Conservation (phyloP, 176 grass and related monocot genomes). For the Cocos nucifera region DNA sequence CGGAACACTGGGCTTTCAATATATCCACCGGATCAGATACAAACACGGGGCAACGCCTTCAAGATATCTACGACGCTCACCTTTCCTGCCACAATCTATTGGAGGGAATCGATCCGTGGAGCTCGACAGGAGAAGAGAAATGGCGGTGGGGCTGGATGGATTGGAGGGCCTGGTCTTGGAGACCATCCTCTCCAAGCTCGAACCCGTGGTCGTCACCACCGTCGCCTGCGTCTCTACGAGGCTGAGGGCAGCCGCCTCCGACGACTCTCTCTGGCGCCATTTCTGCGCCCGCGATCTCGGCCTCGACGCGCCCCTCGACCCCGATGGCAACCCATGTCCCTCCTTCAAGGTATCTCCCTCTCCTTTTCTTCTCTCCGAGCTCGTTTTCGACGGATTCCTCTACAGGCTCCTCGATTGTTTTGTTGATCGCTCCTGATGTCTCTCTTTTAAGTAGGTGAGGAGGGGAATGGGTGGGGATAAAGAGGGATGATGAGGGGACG, state of each 20-base stretch:
- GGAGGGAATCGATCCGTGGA: no score
- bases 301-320: conserved; percentile 43
- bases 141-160: conserved; percentile 32
- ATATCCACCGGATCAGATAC: no score
- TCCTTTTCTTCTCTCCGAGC: background rate
- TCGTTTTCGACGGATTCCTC: no score
- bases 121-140: background rate
- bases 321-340: conserved; percentile 37
- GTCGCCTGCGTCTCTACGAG: conserved; percentile 58
- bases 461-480: no score
- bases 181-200: conserved; percentile 52
- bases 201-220: conserved; percentile 31
- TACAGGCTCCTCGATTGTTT: no score
- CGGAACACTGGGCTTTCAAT: no score
- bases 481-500: no score
- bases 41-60: no score
- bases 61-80: no score
- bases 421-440: no score
- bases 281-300: conserved; percentile 63
- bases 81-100: no score
- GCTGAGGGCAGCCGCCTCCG: conserved; percentile 36
- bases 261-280: conserved; percentile 51
- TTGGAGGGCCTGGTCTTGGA: conserved; percentile 49
- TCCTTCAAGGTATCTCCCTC: conserved; percentile 54
- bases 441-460: no score